Evolutionary conservation across 257 asterid genomes (phyloP), one percentile per base, ranked within the genome.

Genomic region (Jasminum sambac): DNA sequence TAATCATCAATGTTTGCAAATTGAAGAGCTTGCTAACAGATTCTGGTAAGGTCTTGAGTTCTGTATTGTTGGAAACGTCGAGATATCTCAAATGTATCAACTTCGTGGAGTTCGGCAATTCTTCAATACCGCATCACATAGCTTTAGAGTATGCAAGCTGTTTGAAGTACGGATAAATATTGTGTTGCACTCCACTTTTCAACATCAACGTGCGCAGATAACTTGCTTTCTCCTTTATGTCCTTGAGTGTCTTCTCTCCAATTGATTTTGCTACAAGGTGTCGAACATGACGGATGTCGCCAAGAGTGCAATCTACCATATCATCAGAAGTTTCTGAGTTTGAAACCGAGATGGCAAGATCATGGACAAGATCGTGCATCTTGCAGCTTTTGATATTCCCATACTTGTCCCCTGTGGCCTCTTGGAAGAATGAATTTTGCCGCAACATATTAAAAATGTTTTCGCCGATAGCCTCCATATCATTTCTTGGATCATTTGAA

Each of bases 341-440:
- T 8, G 75, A 74, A 14, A 80, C 21, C 2, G 60, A 70, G 11
- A 10, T 25, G 0, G 80, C 82, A 36, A 80, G 76, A 23, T 66
- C 82, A 58, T 80, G 85, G 50, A 76, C 85, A 60, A 80, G 78
- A 58, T 72, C 80, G 11, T 81, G 85, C 83, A 80, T 80, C 48
- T 17, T 44, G 59, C 78, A 74, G 37, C 30, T 30, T 66, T 46
- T 59, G 12, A 74, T 62, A 43, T 75, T 42, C 13, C 66, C 72
- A 21, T 46, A 67, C 17, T 39, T 42, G 40, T 71, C 80, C 24
- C 34, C 40, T 26, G 17, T 12, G 7, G 69, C 71, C 46, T 77
- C 78, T 44, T 79, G 73, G 16, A 83, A 63, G 34, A 83, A 73
- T 1, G 78, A 77, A 66, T 59, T 74, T 11, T 72, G 36, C 36